Evolutionary conservation across 257 asterid species (phyloP).

Genomic region (Ilex aquifolium): DNA sequence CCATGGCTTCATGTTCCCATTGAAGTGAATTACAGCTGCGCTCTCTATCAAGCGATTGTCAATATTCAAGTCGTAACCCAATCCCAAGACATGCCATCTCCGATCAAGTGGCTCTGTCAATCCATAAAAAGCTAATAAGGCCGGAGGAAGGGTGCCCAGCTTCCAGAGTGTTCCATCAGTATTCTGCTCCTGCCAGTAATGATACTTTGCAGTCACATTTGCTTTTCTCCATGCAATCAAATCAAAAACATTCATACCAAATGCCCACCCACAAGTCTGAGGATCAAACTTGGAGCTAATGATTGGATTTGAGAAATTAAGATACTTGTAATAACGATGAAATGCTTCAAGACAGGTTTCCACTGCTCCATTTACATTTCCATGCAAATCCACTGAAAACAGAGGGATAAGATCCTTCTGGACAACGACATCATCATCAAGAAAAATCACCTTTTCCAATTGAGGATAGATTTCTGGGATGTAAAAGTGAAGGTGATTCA

Average conservation of each 20-base stretch:
- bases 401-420: slow-evolving; percentile 84
- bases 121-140: slow-evolving; percentile 75
- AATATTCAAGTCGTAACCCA: slow-evolving; percentile 67
- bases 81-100: slow-evolving; percentile 85
- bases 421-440: slow-evolving; percentile 77
- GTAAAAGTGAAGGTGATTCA: slow-evolving; percentile 80
- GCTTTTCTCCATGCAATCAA: slow-evolving; percentile 74
- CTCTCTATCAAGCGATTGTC: slow-evolving; percentile 70
- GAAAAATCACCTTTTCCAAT: slow-evolving; percentile 77
- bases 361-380: slow-evolving; percentile 88
- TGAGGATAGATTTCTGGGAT: slow-evolving; percentile 80
- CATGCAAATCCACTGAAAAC: slow-evolving; percentile 74
- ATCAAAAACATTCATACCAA: slow-evolving; percentile 82
- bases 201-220: slow-evolving; percentile 60
- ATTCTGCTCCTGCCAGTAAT: slow-evolving; percentile 69
- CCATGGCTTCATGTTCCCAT: slow-evolving; percentile 96
- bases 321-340: slow-evolving; percentile 74
- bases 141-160: slow-evolving; percentile 87
- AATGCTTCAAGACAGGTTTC: slow-evolving; percentile 90
- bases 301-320: slow-evolving; percentile 75
- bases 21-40: slow-evolving; percentile 82
- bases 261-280: slow-evolving; percentile 93
- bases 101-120: slow-evolving; percentile 77
- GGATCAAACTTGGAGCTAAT: slow-evolving; percentile 81
- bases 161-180: slow-evolving; percentile 63